These are phyloP conservation scores for Blastocystis sp. DNA, from an alignment of 352 stramenopile genomes.

Conservation along the genomic window DNA sequence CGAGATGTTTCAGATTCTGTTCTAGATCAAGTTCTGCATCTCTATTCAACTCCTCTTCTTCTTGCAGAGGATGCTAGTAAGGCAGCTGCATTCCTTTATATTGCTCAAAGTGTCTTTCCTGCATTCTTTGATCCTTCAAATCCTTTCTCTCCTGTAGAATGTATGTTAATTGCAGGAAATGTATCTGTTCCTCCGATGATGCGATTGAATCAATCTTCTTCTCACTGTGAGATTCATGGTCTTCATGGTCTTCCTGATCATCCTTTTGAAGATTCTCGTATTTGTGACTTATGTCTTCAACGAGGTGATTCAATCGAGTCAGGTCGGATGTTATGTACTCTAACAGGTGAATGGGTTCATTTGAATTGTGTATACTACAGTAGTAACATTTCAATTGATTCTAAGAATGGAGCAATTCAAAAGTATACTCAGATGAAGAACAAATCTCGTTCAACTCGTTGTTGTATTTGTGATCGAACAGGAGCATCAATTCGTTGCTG, in stretches of 20 bases:
- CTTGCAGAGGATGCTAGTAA: constrained; percentile 10
- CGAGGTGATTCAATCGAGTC: neutral
- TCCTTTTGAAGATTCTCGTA: neutral
- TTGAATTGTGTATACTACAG: constrained; percentile 50
- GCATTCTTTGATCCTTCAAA: neutral
- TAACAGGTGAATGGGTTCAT: constrained; percentile 28
- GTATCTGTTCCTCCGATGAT: neutral
- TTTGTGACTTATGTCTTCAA: neutral
- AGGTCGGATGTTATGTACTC: constrained; percentile 3
- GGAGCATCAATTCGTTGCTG: constrained; percentile 14
- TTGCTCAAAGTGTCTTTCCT: neutral
- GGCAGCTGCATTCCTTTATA: neutral
- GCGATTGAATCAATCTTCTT: neutral
- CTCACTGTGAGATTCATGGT: too few relatives aligned
- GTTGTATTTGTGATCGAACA: neutral
- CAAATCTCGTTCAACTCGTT: neutral
- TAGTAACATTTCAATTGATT: neutral
- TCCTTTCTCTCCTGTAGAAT: neutral
- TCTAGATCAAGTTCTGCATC: neutral
- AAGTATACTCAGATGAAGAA: constrained; percentile 42
- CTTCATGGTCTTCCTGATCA: neutral
- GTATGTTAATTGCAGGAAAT: constrained; percentile 6
- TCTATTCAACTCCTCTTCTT: neutral
- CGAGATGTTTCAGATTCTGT: neutral
- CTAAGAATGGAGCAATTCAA: neutral